Evolutionary conservation across 2,329 filamentous ascomycete genomes (phyloP).

Genomic region (Ophiocordyceps robertsii): DNA sequence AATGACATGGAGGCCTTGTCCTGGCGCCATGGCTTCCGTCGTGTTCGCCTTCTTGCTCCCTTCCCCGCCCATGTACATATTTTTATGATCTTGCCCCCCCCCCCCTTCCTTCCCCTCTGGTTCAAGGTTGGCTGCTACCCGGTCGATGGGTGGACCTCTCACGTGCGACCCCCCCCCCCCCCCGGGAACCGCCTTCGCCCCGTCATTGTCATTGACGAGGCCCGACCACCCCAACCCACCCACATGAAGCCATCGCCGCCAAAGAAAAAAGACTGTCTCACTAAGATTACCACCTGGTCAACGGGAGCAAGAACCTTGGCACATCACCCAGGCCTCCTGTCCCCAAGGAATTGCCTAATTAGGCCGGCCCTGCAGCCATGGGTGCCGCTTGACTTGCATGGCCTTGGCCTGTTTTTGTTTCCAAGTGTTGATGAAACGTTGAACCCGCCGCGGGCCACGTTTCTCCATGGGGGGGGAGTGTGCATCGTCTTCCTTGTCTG

Average conservation of each 20-base stretch:
- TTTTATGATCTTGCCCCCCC: too few species aligned
- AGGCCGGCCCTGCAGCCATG: background rate
- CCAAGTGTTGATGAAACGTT: too few species aligned
- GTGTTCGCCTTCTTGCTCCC: background rate
- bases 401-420: too few species aligned
- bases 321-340: background rate
- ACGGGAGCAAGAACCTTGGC: background rate
- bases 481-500: too few species aligned
- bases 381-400: too few species aligned
- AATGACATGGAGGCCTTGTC: conserved; percentile 56
- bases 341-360: background rate
- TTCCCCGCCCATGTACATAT: too few species aligned
- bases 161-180: background rate
- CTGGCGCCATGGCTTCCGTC: background rate
- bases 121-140: too few species aligned
- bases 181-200: too few species aligned
- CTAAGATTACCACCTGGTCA: background rate
- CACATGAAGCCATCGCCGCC: background rate
- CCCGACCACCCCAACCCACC: background rate
- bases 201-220: background rate
- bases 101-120: too few species aligned
- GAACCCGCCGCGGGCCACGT: too few species aligned
- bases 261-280: background rate
- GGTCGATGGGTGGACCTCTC: background rate
- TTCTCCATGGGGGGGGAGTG: too few species aligned